Percentiles rank a stretch among this genome's conserved stretches.
Evolutionary conservation across 257 asterid genomes (phyloP).

Genomic region (Gardenia jasminoides): DNA sequence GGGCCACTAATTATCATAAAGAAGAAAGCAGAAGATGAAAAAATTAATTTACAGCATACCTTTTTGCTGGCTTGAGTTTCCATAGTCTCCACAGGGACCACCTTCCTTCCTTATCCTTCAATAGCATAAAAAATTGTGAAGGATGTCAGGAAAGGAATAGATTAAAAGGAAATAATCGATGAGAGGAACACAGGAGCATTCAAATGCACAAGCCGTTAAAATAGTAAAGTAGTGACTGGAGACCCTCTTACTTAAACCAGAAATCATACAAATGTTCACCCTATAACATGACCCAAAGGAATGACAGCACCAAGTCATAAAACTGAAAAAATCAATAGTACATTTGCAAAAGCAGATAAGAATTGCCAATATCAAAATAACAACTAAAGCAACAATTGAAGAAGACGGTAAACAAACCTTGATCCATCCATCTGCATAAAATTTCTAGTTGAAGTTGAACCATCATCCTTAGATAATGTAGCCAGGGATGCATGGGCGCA

Average conservation of each 20-base stretch:
- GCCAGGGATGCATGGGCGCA: conserved; percentile 92
- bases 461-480: conserved; percentile 55
- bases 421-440: conserved; percentile 35
- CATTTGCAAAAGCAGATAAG: background rate
- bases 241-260: too few species aligned
- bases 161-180: background rate
- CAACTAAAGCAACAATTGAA: background rate
- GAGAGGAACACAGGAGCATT: background rate
- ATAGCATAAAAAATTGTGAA: background rate
- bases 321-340: background rate
- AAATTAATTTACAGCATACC: conserved; percentile 4
- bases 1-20: background rate
- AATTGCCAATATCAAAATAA: background rate
- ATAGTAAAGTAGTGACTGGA: background rate
- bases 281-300: background rate
- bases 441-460: conserved; percentile 20
- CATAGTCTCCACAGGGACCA: conserved; percentile 40
- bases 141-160: background rate
- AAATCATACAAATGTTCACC: background rate
- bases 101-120: conserved; percentile 42
- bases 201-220: background rate
- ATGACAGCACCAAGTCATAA: background rate
- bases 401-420: conserved; percentile 18
- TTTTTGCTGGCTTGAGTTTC: background rate
- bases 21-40: conserved; percentile 14